These are phyloP conservation scores for Haplographium delicatum DNA, from an alignment of 495 filamentous ascomycete genomes.

Conservation along the genomic window DNA sequence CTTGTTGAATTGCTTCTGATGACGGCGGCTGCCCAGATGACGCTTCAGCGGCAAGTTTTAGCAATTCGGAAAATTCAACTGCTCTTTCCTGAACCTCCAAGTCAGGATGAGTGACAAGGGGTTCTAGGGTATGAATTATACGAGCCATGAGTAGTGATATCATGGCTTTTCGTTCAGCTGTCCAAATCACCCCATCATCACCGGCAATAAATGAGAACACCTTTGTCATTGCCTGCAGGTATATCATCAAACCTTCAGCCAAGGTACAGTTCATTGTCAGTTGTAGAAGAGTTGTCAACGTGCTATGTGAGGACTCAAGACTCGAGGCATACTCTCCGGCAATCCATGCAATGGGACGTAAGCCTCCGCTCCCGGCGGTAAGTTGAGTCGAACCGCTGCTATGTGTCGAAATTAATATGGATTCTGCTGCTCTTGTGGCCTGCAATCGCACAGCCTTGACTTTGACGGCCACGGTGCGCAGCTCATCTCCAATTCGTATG, in stretches of 20 bases:
- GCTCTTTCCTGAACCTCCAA: slow-evolving; percentile 95
- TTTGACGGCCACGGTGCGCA: slow-evolving; percentile 87
- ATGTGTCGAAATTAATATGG: slow-evolving; percentile 51
- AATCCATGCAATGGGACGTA: slow-evolving; percentile 75
- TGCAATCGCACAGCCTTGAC: slow-evolving; percentile 73
- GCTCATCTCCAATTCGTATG: slow-evolving; percentile 71
- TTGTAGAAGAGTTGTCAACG: slow-evolving; percentile 69
- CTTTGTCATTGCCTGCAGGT: slow-evolving; percentile 84
- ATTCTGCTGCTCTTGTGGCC: slow-evolving; percentile 78
- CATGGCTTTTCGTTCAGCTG: slow-evolving; percentile 58
- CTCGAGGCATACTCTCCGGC: slow-evolving; percentile 77
- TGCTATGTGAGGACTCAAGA: slow-evolving; percentile 58
- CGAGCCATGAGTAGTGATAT: slow-evolving; percentile 70
- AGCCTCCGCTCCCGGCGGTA: slow-evolving; percentile 46
- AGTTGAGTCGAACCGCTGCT: slow-evolving; percentile 37
- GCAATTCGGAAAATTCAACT: slow-evolving; percentile 84
- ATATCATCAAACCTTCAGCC: slow-evolving; percentile 61
- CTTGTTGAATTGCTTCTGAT: slow-evolving; percentile 35
- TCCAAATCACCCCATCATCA: slow-evolving; percentile 52
- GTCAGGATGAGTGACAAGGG: slow-evolving; percentile 70
- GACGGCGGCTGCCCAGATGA: slow-evolving; percentile 56
- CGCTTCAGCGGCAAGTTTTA: slow-evolving; percentile 79
- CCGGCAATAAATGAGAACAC: slow-evolving; percentile 64
- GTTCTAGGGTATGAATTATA: slow-evolving; percentile 74
- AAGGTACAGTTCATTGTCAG: slow-evolving; percentile 53